phyloP scores from a whole-genome alignment of 441 rosid genomes.

The Mallotus japonicus region DNA sequence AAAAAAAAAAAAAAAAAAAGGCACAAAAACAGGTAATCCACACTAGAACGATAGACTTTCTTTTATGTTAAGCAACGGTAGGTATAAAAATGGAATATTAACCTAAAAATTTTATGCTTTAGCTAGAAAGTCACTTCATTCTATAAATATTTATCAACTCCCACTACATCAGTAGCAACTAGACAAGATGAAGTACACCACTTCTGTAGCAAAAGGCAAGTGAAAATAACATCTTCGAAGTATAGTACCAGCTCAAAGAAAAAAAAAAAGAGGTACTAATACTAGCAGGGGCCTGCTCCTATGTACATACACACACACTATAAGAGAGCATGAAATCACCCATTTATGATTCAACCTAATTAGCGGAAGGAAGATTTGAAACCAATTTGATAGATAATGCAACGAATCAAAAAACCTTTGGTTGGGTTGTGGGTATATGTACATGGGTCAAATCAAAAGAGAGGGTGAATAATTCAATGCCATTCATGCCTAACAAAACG shows the following conservation, averaged over 20 bases:
- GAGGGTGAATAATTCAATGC: background rate
- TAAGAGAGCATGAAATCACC: too few relatives aligned
- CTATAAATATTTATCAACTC: background rate
- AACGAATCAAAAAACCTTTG: background rate
- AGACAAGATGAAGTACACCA: background rate
- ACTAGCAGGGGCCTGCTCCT: too few relatives aligned
- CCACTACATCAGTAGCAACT: background rate
- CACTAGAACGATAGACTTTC: too few relatives aligned
- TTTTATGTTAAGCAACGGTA: too few relatives aligned
- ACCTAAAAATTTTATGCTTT: background rate
- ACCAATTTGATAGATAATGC: background rate
- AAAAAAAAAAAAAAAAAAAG: too few relatives aligned
- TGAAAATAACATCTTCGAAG: background rate
- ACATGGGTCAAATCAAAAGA: background rate
- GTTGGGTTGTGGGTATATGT: too few relatives aligned
- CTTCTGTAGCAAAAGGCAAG: background rate
- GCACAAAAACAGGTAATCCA: too few relatives aligned
- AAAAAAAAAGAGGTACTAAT: too few relatives aligned
- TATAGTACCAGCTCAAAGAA: too few relatives aligned
- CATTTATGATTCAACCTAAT: too few relatives aligned
- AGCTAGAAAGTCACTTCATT: background rate
- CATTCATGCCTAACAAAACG: slow-evolving; percentile 9
- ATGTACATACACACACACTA: too few relatives aligned
- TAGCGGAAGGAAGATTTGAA: background rate
- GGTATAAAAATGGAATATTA: too few relatives aligned